A percentile compares a stretch with the other conserved stretches of the same genome.
These are phyloP conservation scores for Boletus semigastroideus DNA, from an alignment of 1,284 basidiomycete genomes.

Conservation along the genomic window DNA sequence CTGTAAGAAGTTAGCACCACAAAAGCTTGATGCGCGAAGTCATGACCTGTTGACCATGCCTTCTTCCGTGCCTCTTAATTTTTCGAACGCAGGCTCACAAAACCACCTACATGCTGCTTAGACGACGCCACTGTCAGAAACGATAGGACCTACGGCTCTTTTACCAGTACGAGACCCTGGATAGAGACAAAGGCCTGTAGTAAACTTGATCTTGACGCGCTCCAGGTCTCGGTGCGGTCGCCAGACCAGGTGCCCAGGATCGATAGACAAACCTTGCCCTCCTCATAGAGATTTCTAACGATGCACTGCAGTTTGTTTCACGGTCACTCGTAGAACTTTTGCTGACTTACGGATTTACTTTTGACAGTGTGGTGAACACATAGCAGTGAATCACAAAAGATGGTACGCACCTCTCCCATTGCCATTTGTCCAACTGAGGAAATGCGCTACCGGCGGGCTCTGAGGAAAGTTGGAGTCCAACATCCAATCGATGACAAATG, in stretches of 20 bases:
- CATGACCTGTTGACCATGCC: constrained; percentile 77
- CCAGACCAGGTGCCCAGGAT: constrained; percentile 92
- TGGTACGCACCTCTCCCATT: constrained; percentile 75
- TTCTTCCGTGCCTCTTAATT: constrained; percentile 85
- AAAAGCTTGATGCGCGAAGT: constrained; percentile 2
- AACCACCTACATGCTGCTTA: constrained; percentile 61
- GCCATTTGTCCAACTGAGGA: constrained; percentile 92
- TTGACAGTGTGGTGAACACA: constrained; percentile 12
- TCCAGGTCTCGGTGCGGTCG: constrained; percentile 86
- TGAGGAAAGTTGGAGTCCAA: constrained; percentile 86
- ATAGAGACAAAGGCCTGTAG: constrained; percentile 93
- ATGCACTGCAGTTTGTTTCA: not conserved
- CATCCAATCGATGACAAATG: constrained; percentile 94
- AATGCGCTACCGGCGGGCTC: constrained; percentile 85
- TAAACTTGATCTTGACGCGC: constrained; percentile 74
- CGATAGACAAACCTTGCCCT: constrained; percentile 93
- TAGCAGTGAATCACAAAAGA: not conserved
- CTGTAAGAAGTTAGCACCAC: constrained; percentile 36
- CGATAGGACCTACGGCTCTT: constrained; percentile 69
- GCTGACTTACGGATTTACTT: constrained; percentile 72
- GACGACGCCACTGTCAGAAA: not conserved
- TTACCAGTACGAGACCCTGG: constrained; percentile 89
- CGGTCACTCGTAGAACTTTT: not conserved
- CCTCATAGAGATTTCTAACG: constrained; percentile 87
- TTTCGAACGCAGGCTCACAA: constrained; percentile 91